phyloP scores from a whole-genome alignment of 805 yeast species.

The Yamadazyma paraphyllophila region DNA sequence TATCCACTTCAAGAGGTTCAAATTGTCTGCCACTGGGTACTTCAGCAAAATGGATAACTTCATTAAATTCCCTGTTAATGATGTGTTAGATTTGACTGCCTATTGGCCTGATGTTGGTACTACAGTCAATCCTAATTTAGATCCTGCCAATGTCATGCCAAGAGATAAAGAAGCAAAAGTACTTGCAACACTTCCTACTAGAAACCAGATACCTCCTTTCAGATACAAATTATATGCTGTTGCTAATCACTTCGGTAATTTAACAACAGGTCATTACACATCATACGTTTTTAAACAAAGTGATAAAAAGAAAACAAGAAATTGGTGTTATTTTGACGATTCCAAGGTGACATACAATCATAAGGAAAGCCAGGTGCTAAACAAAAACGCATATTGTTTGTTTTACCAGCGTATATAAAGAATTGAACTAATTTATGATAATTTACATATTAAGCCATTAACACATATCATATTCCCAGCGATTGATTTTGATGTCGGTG shows the following conservation, averaged over 20 bases:
- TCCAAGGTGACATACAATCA: conserved; percentile 58
- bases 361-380: conserved; percentile 52
- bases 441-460: too few species aligned
- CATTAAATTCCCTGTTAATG: conserved; percentile 62
- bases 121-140: conserved; percentile 15
- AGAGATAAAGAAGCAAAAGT: conserved; percentile 44
- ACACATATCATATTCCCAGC: neutral
- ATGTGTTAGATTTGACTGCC: conserved; percentile 56
- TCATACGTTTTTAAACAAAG: conserved; percentile 64
- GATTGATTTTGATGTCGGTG: conserved; percentile 10
- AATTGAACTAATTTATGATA: neutral
- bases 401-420: conserved; percentile 49
- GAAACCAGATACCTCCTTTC: conserved; percentile 83
- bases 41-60: conserved; percentile 61
- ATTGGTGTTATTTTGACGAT: conserved; percentile 87
- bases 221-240: conserved; percentile 75
- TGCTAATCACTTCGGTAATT: conserved; percentile 78
- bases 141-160: conserved; percentile 20
- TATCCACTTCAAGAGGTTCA: conserved; percentile 83
- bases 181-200: conserved; percentile 50
- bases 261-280: conserved; percentile 88
- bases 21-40: conserved; percentile 43
- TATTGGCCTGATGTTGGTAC: conserved; percentile 66
- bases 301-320: conserved; percentile 41
- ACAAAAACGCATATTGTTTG: conserved; percentile 77